These are phyloP conservation scores for Pseudogymnoascus sp. DNA, from an alignment of 2,329 filamentous ascomycete genomes.

Conservation along the genomic window DNA sequence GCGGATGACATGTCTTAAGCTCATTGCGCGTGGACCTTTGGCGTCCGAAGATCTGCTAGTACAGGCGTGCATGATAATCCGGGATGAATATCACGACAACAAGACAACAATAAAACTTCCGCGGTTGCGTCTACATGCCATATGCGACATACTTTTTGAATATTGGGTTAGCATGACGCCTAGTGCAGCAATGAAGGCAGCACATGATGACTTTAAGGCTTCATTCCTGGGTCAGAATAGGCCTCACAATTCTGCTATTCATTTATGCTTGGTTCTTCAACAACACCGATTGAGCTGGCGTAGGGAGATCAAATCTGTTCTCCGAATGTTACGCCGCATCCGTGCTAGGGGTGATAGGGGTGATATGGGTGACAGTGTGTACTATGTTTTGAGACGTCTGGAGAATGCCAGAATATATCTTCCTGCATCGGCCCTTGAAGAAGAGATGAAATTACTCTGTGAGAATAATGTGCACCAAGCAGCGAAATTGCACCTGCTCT, in stretches of 20 bases:
- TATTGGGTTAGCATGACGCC: slow-evolving; percentile 20
- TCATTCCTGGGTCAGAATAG: background rate
- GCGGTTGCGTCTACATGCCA: slow-evolving; percentile 7
- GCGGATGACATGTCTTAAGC: slow-evolving; percentile 1
- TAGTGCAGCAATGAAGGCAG: slow-evolving; percentile 11
- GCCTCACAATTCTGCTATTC: slow-evolving; percentile 7
- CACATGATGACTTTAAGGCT: slow-evolving; percentile 17
- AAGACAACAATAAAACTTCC: slow-evolving; percentile 4
- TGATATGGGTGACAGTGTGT: background rate
- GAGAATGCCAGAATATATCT: background rate
- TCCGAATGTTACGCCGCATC: slow-evolving; percentile 7
- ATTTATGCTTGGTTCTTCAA: slow-evolving; percentile 16
- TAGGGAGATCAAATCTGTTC: background rate
- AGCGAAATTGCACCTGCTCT: background rate
- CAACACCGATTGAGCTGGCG: slow-evolving; percentile 13
- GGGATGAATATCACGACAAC: background rate
- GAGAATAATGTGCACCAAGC: background rate
- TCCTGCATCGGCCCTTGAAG: background rate
- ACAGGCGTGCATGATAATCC: background rate
- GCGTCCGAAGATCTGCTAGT: slow-evolving; percentile 5
- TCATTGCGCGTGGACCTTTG: slow-evolving; percentile 1
- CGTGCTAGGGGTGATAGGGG: background rate
- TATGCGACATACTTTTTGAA: slow-evolving; percentile 15
- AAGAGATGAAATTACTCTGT: slow-evolving; percentile 9
- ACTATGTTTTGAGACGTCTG: background rate